A percentile compares a stretch with the other conserved stretches of the same genome.
phyloP scores from a whole-genome alignment of 2,329 filamentous ascomycete genomes.

The Fusarium napiforme region DNA sequence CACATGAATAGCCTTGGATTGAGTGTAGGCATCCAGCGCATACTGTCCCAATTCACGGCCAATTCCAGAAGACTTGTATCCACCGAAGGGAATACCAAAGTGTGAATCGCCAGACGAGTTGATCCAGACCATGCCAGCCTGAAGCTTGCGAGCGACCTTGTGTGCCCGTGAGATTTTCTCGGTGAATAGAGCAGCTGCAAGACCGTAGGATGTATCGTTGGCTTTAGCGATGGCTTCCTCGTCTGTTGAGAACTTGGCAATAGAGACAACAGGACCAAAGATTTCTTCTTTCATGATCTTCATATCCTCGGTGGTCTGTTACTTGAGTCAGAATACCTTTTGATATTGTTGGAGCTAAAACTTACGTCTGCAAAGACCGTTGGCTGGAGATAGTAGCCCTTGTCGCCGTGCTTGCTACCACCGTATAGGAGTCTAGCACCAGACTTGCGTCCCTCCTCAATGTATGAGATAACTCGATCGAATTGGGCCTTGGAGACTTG shows the following conservation, averaged over 20 bases:
- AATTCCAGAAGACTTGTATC: constrained; percentile 42
- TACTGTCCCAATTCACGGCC: constrained; percentile 43
- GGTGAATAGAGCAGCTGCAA: constrained; percentile 66
- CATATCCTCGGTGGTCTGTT: constrained; percentile 42
- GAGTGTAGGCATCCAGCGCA: constrained; percentile 44
- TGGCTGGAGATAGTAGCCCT: constrained; percentile 45
- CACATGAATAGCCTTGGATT: constrained; percentile 42
- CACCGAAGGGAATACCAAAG: constrained; percentile 46
- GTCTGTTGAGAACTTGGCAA: constrained; percentile 41
- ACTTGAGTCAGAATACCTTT: constrained; percentile 28
- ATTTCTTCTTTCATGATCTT: constrained; percentile 47
- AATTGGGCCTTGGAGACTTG: constrained; percentile 73
- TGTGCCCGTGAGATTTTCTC: constrained; percentile 58
- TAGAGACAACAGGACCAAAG: constrained; percentile 46
- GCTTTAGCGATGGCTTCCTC: constrained; percentile 44
- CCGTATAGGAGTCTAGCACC: constrained; percentile 66
- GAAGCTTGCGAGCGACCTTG: constrained; percentile 59
- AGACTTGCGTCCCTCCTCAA: constrained; percentile 71
- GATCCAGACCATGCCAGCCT: constrained; percentile 61
- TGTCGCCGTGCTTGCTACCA: constrained; percentile 36
- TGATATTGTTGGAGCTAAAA: background rate
- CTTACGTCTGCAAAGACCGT: constrained; percentile 46
- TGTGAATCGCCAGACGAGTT: constrained; percentile 47
- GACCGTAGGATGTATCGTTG: constrained; percentile 61
- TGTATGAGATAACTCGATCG: constrained; percentile 72